Evolutionary conservation across 768 basidiomycete species (phyloP).

Genomic region (Pleurotus citrinopileatus): DNA sequence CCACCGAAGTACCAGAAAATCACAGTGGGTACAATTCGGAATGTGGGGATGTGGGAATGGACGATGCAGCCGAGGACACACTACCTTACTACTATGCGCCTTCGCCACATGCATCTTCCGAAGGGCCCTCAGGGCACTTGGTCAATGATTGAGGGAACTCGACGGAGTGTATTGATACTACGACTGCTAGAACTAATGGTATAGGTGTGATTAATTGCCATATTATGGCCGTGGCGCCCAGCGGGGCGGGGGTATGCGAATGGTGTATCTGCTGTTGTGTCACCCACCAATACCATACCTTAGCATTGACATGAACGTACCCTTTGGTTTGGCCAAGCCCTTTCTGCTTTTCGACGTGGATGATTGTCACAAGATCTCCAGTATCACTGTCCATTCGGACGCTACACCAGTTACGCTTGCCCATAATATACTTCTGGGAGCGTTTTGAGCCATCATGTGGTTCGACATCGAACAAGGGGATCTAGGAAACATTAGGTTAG

Average conservation of each 20-base stretch:
- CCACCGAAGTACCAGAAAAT: conserved; percentile 40
- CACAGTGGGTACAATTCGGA: conserved; percentile 62
- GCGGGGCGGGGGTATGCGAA: conserved; percentile 38
- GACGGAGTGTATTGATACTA: too few relatives aligned
- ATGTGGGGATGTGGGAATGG: conserved; percentile 28
- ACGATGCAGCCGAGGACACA: conserved; percentile 10
- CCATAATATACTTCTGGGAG: conserved; percentile 84
- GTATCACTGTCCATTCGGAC: conserved; percentile 55
- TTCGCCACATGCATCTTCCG: conserved; percentile 6
- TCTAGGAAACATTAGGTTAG: conserved; percentile 30
- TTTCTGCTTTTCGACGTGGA: conserved; percentile 83
- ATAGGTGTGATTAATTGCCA: background rate
- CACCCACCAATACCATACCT: conserved; percentile 6
- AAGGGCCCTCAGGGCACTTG: background rate
- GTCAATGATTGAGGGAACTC: background rate
- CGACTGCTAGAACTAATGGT: background rate
- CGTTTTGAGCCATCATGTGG: conserved; percentile 66
- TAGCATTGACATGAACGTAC: conserved; percentile 41
- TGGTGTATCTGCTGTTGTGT: conserved; percentile 34
- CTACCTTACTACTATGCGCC: background rate
- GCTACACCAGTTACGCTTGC: conserved; percentile 83
- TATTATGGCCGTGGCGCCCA: background rate
- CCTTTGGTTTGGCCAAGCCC: conserved; percentile 80
- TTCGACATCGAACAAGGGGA: conserved; percentile 75
- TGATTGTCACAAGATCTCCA: conserved; percentile 75